phyloP scores from a whole-genome alignment of 129 eudicot genomes.

The Glebionis coronaria region DNA sequence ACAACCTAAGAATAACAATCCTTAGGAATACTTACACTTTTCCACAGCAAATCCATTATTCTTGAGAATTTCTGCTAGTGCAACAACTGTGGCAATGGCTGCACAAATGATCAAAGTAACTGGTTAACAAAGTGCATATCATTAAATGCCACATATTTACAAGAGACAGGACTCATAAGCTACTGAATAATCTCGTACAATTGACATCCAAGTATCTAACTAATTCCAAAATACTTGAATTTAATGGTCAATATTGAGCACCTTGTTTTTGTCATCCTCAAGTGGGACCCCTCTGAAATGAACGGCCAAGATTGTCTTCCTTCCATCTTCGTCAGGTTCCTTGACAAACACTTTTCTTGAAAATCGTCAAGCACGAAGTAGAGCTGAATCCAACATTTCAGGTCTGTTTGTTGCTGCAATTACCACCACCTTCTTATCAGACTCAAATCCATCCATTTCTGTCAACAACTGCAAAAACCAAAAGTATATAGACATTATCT shows the following conservation, averaged over 20 bases:
- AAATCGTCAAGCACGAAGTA: no score
- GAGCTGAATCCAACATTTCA: no score
- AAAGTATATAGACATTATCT: no score
- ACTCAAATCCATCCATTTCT: no score
- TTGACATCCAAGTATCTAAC: background rate
- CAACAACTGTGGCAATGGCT: slow-evolving; percentile 89
- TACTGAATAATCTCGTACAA: background rate
- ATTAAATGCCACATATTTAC: background rate
- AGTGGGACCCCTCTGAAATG: no score
- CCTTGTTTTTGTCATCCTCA: no score
- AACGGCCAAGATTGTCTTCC: no score
- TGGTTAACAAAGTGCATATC: background rate
- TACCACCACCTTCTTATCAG: no score
- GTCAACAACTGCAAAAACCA: no score
- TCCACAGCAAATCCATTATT: slow-evolving; percentile 82
- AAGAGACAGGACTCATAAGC: background rate
- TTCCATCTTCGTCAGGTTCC: no score
- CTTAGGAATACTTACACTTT: slow-evolving; percentile 51
- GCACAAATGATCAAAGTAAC: slow-evolving; percentile 29
- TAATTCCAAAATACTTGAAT: background rate
- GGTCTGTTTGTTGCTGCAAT: no score
- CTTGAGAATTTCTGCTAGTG: slow-evolving; percentile 78
- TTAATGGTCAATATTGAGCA: background rate
- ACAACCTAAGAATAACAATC: background rate
- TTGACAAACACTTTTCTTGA: no score